Evolutionary conservation across 805 yeast species (phyloP).

Genomic region (Middelhovenomyces tepae): DNA sequence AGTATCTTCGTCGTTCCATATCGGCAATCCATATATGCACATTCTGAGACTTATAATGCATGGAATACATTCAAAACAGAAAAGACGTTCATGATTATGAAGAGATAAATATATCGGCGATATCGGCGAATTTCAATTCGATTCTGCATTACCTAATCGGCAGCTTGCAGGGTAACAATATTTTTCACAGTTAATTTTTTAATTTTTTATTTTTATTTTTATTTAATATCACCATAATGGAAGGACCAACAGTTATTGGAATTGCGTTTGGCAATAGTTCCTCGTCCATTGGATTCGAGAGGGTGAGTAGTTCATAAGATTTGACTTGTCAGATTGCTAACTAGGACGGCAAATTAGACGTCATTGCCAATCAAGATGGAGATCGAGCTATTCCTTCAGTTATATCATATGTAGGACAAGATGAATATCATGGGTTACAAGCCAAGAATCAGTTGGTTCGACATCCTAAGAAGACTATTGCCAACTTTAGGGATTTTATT

Average conservation of each 20-base stretch:
- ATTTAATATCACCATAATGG: not conserved
- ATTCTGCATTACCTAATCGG: no score
- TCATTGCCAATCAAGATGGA: conserved; percentile 98
- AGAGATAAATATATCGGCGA: no score
- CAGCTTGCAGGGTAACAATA: no score
- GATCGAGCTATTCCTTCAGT: conserved; percentile 94
- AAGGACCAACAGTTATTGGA: conserved; percentile 71
- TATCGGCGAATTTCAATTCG: no score
- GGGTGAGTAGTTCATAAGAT: conserved; percentile 12
- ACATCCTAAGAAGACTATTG: conserved; percentile 77
- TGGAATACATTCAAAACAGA: no score
- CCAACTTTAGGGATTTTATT: conserved; percentile 87
- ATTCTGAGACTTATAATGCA: no score
- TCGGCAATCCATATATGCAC: no score
- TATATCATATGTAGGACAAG: conserved; percentile 83
- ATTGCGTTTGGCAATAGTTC: conserved; percentile 94
- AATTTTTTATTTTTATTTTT: no score
- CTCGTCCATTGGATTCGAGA: conserved; percentile 84
- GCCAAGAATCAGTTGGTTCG: conserved; percentile 88
- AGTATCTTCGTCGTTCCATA: no score
- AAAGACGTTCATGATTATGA: no score
- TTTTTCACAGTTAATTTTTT: no score
- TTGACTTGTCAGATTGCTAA: conserved; percentile 21
- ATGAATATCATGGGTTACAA: conserved; percentile 96
- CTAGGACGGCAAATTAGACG: conserved; percentile 86